Evolutionary conservation across 176 grass and related monocot genomes (phyloP).

Genomic region (Stipa capillata): DNA sequence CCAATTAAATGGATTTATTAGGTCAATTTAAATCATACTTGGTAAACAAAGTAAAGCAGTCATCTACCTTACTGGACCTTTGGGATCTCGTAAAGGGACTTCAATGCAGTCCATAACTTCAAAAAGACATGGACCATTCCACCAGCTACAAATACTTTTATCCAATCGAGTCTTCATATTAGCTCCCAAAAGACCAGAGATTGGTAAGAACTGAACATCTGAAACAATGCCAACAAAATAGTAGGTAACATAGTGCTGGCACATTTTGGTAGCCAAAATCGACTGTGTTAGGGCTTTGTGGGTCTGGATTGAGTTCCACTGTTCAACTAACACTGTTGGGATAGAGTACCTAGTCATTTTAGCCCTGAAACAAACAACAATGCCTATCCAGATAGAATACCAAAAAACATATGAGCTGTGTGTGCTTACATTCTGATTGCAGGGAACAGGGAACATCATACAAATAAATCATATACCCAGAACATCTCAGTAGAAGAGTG

Average conservation of each 20-base stretch:
- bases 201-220: conserved; percentile 69
- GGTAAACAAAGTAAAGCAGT: not conserved
- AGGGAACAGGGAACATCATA: not conserved
- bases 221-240: conserved; percentile 10
- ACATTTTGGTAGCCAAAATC: not conserved
- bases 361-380: not conserved
- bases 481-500: not conserved
- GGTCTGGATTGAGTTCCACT: not conserved
- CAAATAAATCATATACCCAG: not conserved
- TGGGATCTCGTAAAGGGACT: conserved; percentile 55
- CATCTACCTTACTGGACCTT: conserved; percentile 44
- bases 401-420: not conserved
- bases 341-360: not conserved
- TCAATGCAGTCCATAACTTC: conserved; percentile 52
- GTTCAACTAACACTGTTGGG: not conserved
- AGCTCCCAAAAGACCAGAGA: conserved; percentile 46
- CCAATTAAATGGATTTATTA: not conserved
- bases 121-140: conserved; percentile 54
- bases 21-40: not conserved
- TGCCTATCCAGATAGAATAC: not conserved
- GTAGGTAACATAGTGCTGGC: not conserved
- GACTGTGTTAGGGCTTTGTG: too few relatives aligned
- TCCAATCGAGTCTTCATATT: conserved; percentile 52
- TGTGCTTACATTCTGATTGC: not conserved
- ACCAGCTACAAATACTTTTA: conserved; percentile 49